Conservation (phyloP, 345 rosid species). For the Populus euphratica region DNA sequence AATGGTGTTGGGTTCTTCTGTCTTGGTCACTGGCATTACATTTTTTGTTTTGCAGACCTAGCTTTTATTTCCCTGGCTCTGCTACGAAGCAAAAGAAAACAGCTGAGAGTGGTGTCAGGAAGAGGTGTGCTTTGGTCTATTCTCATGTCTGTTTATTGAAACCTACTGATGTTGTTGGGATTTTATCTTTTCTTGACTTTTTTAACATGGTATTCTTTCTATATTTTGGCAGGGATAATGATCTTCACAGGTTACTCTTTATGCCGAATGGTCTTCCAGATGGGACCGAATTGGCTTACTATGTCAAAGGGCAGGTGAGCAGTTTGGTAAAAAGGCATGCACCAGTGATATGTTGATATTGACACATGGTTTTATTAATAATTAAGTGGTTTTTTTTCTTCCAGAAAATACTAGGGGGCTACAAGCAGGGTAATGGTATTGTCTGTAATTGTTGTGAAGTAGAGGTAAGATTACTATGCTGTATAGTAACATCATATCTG, state of each 20-base stretch:
- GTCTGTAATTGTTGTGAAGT: constrained; percentile 73
- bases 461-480: constrained; percentile 49
- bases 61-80: constrained; percentile 31
- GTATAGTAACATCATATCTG: not conserved
- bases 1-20: not conserved
- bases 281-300: constrained; percentile 83
- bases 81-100: constrained; percentile 51
- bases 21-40: constrained; percentile 8
- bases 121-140: constrained; percentile 39
- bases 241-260: constrained; percentile 84
- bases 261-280: constrained; percentile 95
- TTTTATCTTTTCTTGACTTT: not conserved
- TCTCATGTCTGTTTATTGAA: not conserved
- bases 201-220: constrained; percentile 2
- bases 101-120: constrained; percentile 61
- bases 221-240: constrained; percentile 70
- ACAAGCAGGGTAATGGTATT: constrained; percentile 85
- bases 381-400: constrained; percentile 6
- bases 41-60: constrained; percentile 41
- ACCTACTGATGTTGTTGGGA: not conserved
- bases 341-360: too few relatives aligned
- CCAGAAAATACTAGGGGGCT: constrained; percentile 70
- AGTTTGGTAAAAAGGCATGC: not conserved
- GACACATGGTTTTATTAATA: constrained; percentile 8
- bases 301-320: constrained; percentile 78